Conservation (phyloP, 345 rosid genomes). For the Eucalyptus microcorys region DNA sequence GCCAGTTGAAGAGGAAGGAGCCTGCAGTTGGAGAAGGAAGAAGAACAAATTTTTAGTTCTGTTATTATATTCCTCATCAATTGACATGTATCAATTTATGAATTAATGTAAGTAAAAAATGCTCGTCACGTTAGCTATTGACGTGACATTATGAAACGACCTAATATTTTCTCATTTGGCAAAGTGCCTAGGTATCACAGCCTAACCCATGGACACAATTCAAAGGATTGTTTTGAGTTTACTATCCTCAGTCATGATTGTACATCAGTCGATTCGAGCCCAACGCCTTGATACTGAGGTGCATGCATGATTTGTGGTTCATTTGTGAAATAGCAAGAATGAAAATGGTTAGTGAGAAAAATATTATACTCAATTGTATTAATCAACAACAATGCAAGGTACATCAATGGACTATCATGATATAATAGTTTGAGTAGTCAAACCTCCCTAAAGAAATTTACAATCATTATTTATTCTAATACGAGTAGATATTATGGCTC, state of each 20-base stretch:
- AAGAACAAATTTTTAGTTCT: too few species aligned
- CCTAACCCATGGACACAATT: background rate
- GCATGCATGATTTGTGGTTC: background rate
- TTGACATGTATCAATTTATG: background rate
- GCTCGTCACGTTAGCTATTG: background rate
- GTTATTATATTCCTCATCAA: background rate
- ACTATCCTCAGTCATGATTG: background rate
- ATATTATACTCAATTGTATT: background rate
- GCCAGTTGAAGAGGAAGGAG: too few species aligned
- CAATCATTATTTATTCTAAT: too few species aligned
- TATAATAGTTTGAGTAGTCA: background rate
- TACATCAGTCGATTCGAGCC: background rate
- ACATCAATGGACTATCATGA: background rate
- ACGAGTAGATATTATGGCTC: rapidly evolving
- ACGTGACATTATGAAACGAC: background rate
- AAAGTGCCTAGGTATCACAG: background rate
- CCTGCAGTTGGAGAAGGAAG: too few species aligned
- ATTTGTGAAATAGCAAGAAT: background rate
- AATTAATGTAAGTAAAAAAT: background rate
- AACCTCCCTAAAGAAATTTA: background rate
- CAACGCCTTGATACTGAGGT: background rate
- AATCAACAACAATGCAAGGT: background rate
- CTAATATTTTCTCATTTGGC: background rate
- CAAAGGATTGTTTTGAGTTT: background rate
- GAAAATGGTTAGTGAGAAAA: background rate